These are phyloP conservation scores for Candida tibetensis DNA, from an alignment of 805 yeast genomes.

Conservation along the genomic window DNA sequence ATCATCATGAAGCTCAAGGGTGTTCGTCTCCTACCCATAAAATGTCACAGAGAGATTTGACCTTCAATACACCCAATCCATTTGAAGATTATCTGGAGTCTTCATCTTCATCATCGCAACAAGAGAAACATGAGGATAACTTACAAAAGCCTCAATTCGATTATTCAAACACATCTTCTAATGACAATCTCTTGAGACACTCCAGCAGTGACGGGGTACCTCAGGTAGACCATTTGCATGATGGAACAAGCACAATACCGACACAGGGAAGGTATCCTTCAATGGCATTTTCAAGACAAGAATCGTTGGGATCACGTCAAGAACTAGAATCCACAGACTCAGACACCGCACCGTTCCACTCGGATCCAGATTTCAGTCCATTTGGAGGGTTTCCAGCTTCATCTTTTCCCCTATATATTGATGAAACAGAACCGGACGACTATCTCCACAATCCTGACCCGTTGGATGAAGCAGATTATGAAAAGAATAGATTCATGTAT, in stretches of 20 bases:
- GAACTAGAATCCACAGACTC: conserved; percentile 31
- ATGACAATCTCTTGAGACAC: too few species aligned
- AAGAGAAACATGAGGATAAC: too few species aligned
- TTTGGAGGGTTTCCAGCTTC: conserved; percentile 97
- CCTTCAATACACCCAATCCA: conserved; percentile 15
- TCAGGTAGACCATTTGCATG: too few species aligned
- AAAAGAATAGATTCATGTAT: conserved; percentile 60
- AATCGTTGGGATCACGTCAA: conserved; percentile 42
- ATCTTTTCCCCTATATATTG: conserved; percentile 84
- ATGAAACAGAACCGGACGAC: conserved; percentile 94
- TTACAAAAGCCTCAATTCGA: too few species aligned
- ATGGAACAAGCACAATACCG: too few species aligned
- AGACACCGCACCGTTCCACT: conserved; percentile 37
- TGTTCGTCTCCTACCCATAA: too few species aligned
- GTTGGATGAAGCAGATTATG: conserved; percentile 82
- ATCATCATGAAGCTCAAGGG: too few species aligned
- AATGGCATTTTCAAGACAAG: conserved; percentile 54
- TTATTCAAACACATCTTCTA: too few species aligned
- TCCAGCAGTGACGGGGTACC: too few species aligned
- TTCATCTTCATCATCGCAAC: conserved; percentile 2
- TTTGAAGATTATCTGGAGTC: conserved; percentile 5
- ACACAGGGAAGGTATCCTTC: conserved; percentile 76
- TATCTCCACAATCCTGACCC: conserved; percentile 96
- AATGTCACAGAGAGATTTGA: conserved; percentile 12
- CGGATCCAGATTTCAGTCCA: conserved; percentile 70